These are phyloP conservation scores for Aegilops tauschii DNA, from an alignment of 176 grass and related monocot species.

Conservation along the genomic window DNA sequence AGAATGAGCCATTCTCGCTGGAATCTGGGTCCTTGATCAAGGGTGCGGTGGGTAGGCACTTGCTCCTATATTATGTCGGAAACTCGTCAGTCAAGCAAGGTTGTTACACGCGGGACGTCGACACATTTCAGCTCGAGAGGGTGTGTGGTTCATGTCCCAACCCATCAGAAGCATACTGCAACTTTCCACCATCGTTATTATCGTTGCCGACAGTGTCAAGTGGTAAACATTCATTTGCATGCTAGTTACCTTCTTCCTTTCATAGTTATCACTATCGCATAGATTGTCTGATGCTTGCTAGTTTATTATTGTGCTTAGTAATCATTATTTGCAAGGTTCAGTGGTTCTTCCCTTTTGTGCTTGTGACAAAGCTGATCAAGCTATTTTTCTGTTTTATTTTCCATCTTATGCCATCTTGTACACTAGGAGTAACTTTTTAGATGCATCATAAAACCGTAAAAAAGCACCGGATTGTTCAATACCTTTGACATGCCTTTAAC, in stretches of 20 bases:
- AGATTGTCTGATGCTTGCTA: background rate
- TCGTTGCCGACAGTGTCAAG: background rate
- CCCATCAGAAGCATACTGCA: background rate
- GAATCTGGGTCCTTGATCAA: background rate
- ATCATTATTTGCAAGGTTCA: background rate
- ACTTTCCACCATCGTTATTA: background rate
- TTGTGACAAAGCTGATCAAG: background rate
- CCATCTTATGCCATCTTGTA: too few relatives aligned
- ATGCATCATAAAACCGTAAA: too few relatives aligned
- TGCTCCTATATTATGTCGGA: background rate
- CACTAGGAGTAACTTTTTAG: too few relatives aligned
- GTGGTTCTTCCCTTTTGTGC: background rate
- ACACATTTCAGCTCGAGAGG: background rate
- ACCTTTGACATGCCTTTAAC: too few relatives aligned
- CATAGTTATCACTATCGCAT: background rate
- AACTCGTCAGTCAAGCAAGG: background rate
- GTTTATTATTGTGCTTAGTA: background rate
- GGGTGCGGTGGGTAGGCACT: background rate
- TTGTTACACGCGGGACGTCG: background rate
- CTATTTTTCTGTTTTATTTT: background rate
- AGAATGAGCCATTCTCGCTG: background rate
- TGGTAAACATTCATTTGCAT: background rate
- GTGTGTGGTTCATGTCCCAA: background rate
- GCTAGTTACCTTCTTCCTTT: background rate
- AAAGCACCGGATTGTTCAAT: too few relatives aligned